These are phyloP conservation scores for Juglanconis juglandina DNA, from an alignment of 2,329 filamentous ascomycete genomes.

Conservation along the genomic window DNA sequence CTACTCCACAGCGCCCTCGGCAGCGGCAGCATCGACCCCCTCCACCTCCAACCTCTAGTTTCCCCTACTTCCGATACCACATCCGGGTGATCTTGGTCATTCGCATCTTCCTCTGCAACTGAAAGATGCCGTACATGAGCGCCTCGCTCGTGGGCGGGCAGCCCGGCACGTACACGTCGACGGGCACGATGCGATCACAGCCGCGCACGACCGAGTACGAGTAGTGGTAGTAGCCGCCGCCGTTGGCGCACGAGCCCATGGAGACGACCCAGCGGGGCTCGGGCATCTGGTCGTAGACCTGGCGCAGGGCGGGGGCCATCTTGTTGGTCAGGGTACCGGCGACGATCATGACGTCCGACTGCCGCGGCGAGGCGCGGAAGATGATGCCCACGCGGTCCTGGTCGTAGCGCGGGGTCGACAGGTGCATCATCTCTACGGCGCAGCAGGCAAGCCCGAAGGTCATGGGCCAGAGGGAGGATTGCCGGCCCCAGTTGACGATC, in stretches of 20 bases:
- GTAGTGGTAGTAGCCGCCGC: conserved; percentile 72
- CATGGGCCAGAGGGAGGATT: conserved; percentile 84
- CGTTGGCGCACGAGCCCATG: conserved; percentile 70
- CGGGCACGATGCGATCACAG: conserved; percentile 63
- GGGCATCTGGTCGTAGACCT: conserved; percentile 95
- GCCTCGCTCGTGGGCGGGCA: conserved; percentile 52
- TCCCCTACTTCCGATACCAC: conserved; percentile 47
- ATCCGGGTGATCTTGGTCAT: conserved; percentile 43
- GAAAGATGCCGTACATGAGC: conserved; percentile 57
- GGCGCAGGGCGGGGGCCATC: conserved; percentile 86
- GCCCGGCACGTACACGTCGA: conserved; percentile 66
- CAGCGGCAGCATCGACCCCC: not conserved
- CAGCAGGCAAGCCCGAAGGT: conserved; percentile 87
- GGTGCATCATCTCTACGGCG: conserved; percentile 89
- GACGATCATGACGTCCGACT: conserved; percentile 89
- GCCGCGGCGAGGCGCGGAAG: conserved; percentile 63
- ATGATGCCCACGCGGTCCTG: conserved; percentile 85
- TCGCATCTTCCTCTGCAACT: conserved; percentile 68
- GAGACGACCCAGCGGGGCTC: conserved; percentile 79
- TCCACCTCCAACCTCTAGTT: not conserved
- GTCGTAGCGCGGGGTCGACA: conserved; percentile 83
- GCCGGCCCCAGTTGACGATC: conserved; percentile 79
- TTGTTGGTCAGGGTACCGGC: conserved; percentile 93
- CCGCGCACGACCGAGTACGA: conserved; percentile 65
- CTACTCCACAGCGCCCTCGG: not conserved